Percentiles rank a stretch among this genome's conserved stretches.
These are phyloP conservation scores for Typha latifolia DNA, from an alignment of 176 grass and related monocot genomes.

Conservation along the genomic window DNA sequence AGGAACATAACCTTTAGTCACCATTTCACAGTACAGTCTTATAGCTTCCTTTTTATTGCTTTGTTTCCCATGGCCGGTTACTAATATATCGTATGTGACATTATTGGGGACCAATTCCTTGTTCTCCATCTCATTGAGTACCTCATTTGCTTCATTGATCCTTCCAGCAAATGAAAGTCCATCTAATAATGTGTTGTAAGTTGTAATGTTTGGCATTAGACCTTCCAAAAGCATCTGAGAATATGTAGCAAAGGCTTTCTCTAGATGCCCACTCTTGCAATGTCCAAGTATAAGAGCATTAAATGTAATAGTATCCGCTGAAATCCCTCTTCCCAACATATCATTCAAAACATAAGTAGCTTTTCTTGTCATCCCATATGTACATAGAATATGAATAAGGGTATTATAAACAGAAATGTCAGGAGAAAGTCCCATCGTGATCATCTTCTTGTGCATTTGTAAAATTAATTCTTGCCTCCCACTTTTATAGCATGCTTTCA, in stretches of 20 bases:
- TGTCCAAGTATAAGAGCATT: constrained; percentile 87
- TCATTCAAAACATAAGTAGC: constrained; percentile 53
- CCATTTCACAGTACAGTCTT: constrained; percentile 84
- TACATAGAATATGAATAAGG: constrained; percentile 58
- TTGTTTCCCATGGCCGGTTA: constrained; percentile 67
- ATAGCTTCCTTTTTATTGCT: constrained; percentile 59
- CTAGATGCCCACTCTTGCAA: constrained; percentile 56
- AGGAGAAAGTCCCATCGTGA: constrained; percentile 39
- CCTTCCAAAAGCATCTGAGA: constrained; percentile 50
- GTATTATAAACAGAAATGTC: constrained; percentile 62
- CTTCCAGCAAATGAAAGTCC: constrained; percentile 58
- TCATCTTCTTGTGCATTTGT: constrained; percentile 62
- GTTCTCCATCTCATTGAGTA: constrained; percentile 66
- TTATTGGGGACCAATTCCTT: constrained; percentile 38
- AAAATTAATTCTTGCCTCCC: constrained; percentile 33
- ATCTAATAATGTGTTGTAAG: constrained; percentile 78
- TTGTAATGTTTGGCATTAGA: constrained; percentile 57
- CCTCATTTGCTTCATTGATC: constrained; percentile 50
- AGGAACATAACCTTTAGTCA: constrained; percentile 69
- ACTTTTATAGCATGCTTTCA: constrained; percentile 58
- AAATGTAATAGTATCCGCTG: constrained; percentile 56
- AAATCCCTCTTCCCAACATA: constrained; percentile 58
- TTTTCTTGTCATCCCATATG: constrained; percentile 59
- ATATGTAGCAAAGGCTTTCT: constrained; percentile 62
- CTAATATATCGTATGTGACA: constrained; percentile 83